phyloP scores from a whole-genome alignment of 192 early-diverging fungal species.

The Umbelopsis sp. region DNA sequence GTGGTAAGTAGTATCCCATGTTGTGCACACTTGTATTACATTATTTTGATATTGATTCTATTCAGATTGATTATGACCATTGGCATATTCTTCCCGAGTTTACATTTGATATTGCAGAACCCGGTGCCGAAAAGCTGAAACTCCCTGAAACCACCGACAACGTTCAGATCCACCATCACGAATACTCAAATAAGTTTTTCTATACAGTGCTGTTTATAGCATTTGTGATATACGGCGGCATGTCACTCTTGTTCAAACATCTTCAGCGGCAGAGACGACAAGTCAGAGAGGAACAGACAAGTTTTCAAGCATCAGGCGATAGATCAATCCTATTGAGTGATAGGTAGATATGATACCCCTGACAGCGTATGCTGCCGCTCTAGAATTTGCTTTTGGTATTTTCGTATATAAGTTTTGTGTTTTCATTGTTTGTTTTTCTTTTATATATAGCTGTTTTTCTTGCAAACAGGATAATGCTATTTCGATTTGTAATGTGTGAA shows the following conservation, averaged over 20 bases:
- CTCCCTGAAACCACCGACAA: background rate
- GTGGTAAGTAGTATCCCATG: background rate
- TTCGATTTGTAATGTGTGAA: too few relatives aligned
- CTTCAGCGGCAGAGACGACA: background rate
- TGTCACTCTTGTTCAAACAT: background rate
- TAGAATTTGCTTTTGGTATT: background rate
- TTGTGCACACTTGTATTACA: background rate
- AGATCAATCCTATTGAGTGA: background rate
- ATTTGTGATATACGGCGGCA: background rate
- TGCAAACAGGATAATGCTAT: too few relatives aligned
- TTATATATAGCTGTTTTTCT: too few relatives aligned
- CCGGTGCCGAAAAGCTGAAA: background rate
- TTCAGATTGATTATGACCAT: conserved; percentile 24
- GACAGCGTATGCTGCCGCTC: background rate
- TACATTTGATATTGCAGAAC: conserved; percentile 3
- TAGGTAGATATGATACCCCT: background rate
- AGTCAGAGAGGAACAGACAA: background rate
- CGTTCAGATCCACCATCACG: background rate
- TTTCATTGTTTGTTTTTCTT: too few relatives aligned
- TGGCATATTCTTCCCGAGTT: conserved; percentile 19
- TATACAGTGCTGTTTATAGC: background rate
- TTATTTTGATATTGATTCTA: background rate
- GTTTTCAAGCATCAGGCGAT: background rate
- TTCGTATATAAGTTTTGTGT: too few relatives aligned
- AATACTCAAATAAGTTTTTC: background rate